These are phyloP conservation scores for Plasmodium coatneyi DNA, from an alignment of 169 alveolate genomes.

Conservation along the genomic window DNA sequence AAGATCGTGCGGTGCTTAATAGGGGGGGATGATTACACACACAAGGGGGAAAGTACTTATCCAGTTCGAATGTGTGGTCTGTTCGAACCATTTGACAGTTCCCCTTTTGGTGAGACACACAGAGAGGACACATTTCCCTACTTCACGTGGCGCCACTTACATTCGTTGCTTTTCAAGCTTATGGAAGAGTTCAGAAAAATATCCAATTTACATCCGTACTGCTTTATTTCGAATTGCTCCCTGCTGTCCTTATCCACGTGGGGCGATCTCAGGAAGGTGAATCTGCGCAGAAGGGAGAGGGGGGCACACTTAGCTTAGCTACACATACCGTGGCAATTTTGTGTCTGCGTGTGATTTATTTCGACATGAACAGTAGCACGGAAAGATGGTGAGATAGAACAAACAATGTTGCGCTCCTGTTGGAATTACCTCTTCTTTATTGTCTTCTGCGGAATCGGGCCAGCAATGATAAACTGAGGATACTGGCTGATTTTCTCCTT, in stretches of 20 bases:
- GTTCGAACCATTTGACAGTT: background rate
- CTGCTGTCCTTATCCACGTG: slow-evolving; percentile 75
- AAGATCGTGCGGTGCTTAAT: background rate
- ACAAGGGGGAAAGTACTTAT: background rate
- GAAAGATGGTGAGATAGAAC: background rate
- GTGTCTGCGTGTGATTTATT: background rate
- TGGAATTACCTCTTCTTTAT: slow-evolving; percentile 44
- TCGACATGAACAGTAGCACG: background rate
- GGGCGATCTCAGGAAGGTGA: slow-evolving; percentile 65
- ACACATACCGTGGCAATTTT: background rate
- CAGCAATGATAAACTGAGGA: slow-evolving; percentile 57
- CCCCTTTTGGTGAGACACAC: background rate
- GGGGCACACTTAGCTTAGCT: background rate
- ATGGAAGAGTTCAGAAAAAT: slow-evolving; percentile 41
- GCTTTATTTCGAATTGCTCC: slow-evolving; percentile 72
- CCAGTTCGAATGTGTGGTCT: background rate
- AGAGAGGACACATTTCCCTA: background rate
- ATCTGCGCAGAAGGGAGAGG: background rate
- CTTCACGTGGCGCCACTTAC: background rate
- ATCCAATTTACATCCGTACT: slow-evolving; percentile 50
- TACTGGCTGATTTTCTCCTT: slow-evolving; percentile 51
- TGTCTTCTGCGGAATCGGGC: slow-evolving; percentile 68
- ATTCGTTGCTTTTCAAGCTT: slow-evolving; percentile 28
- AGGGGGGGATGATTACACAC: background rate
- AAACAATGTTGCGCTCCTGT: background rate